Conservation (phyloP, 1,284 basidiomycete species). For the Schizophyllum amplum region DNA sequence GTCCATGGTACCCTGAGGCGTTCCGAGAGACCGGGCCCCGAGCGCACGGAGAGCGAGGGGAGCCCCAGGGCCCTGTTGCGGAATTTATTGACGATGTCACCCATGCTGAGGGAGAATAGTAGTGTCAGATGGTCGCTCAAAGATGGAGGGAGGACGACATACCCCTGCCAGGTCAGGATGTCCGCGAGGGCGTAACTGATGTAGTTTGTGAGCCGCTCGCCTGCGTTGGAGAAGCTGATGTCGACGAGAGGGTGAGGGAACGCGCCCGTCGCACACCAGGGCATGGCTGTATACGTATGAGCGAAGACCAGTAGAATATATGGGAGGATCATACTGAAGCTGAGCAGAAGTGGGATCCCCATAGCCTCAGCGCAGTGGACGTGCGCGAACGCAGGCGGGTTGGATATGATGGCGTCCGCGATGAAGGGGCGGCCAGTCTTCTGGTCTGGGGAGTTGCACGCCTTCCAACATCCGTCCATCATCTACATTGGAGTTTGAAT, state of each 20-base stretch:
- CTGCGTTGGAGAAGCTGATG: slow-evolving; percentile 42
- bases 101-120: slow-evolving; percentile 30
- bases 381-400: slow-evolving; percentile 58
- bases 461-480: slow-evolving; percentile 50
- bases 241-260: slow-evolving; percentile 63
- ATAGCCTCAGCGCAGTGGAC: slow-evolving; percentile 58
- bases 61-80: slow-evolving; percentile 42
- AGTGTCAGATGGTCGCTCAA: neutral
- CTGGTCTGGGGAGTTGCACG: slow-evolving; percentile 41
- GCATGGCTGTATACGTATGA: slow-evolving; percentile 19
- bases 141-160: neutral
- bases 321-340: slow-evolving; percentile 41
- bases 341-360: slow-evolving; percentile 49
- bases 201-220: slow-evolving; percentile 45
- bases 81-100: slow-evolving; percentile 55
- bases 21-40: slow-evolving; percentile 48
- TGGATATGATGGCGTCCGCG: slow-evolving; percentile 58
- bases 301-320: neutral
- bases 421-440: slow-evolving; percentile 37
- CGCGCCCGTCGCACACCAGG: slow-evolving; percentile 30
- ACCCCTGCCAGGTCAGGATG: slow-evolving; percentile 53
- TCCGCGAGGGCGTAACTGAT: slow-evolving; percentile 51
- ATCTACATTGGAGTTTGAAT: slow-evolving; percentile 24
- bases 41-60: slow-evolving; percentile 35
- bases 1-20: slow-evolving; percentile 59